These are phyloP conservation scores for Lupinus albus DNA, from an alignment of 306 rosid species.

Conservation along the genomic window DNA sequence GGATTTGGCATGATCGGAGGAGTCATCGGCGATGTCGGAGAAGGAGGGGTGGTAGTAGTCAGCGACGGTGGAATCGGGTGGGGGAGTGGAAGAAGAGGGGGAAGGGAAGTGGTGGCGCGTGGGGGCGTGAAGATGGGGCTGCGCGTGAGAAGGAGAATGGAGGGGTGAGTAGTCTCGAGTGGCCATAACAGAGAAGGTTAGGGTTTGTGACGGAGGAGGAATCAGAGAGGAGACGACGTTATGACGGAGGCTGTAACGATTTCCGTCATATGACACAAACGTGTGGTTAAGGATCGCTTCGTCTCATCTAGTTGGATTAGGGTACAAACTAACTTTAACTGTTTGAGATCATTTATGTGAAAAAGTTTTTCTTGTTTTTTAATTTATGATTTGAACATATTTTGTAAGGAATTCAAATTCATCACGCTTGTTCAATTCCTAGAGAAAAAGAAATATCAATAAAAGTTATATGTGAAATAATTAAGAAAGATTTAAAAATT, in stretches of 20 bases:
- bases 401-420: no score
- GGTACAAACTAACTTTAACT: neutral
- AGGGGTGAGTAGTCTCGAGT: slow-evolving; percentile 39
- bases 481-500: no score
- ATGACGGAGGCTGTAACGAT: slow-evolving; percentile 34
- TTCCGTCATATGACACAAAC: slow-evolving; percentile 24
- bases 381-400: no score
- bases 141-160: slow-evolving; percentile 44
- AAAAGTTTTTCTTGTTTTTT: no score
- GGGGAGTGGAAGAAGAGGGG: slow-evolving; percentile 38
- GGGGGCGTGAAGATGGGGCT: slow-evolving; percentile 43
- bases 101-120: slow-evolving; percentile 47
- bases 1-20: slow-evolving; percentile 38
- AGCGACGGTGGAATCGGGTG: slow-evolving; percentile 28
- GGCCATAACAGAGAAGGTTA: slow-evolving; percentile 37
- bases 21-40: slow-evolving; percentile 1
- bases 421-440: no score
- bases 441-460: no score
- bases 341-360: no score
- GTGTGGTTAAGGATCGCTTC: neutral
- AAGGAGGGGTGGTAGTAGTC: neutral
- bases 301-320: neutral
- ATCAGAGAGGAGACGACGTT: slow-evolving; percentile 39
- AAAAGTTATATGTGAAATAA: no score
- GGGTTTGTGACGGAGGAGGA: slow-evolving; percentile 30